phyloP scores from a whole-genome alignment of 1,139 yeast species.

The Taiozyma sp. region DNA sequence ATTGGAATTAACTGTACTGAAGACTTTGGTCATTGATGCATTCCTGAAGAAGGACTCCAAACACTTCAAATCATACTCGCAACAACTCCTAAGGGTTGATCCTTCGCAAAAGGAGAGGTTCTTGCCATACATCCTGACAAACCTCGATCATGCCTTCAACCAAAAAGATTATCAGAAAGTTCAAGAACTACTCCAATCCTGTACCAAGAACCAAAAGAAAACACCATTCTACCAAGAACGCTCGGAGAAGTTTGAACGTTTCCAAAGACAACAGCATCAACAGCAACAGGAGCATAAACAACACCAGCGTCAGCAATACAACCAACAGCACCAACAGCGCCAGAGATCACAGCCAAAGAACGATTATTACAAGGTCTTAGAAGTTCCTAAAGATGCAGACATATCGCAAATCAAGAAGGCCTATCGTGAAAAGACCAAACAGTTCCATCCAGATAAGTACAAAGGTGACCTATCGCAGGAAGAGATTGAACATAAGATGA shows the following conservation, averaged over 20 bases:
- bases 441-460: constrained; percentile 89
- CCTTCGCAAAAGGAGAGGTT: constrained; percentile 9
- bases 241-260: constrained; percentile 29
- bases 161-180: constrained; percentile 17
- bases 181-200: constrained; percentile 12
- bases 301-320: constrained; percentile 43
- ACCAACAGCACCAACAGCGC: constrained; percentile 41
- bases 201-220: constrained; percentile 18
- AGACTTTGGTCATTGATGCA: constrained; percentile 11
- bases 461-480: constrained; percentile 65
- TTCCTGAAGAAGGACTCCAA: constrained; percentile 12
- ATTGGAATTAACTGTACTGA: constrained; percentile 12
- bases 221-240: constrained; percentile 10
- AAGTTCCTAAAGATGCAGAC: constrained; percentile 62
- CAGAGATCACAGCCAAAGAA: constrained; percentile 43
- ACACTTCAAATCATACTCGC: constrained; percentile 6
- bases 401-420: constrained; percentile 77
- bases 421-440: constrained; percentile 70
- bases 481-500: constrained; percentile 79
- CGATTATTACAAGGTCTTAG: constrained; percentile 82
- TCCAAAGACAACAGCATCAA: constrained; percentile 44
- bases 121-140: constrained; percentile 15
- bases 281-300: constrained; percentile 49
- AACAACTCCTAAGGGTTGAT: constrained; percentile 1
- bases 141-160: constrained; percentile 16